A percentile compares a stretch with the other conserved stretches of the same genome.
Evolutionary conservation across 352 stramenopile species (phyloP).

Genomic region (Phytophthora constricta): DNA sequence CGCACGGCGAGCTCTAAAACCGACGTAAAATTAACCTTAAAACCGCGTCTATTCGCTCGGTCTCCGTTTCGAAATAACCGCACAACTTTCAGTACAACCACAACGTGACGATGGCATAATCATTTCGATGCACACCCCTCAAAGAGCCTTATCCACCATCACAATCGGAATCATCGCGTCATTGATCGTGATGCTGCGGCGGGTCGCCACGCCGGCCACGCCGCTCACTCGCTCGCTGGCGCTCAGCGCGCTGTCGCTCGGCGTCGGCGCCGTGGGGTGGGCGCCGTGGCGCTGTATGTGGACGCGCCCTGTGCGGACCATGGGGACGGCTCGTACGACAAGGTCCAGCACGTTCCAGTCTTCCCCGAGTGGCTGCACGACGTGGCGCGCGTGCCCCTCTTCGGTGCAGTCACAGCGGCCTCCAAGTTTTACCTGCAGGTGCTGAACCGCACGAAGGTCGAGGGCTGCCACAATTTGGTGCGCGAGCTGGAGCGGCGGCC

Average conservation of each 20-base stretch:
- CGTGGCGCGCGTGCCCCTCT: constrained; percentile 57
- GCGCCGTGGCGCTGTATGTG: constrained; percentile 52
- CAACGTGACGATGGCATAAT: background rate
- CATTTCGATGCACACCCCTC: background rate
- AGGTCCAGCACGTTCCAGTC: constrained; percentile 31
- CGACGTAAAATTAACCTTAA: background rate
- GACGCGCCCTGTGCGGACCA: constrained; percentile 67
- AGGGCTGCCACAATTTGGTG: constrained; percentile 55
- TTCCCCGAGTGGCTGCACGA: constrained; percentile 81
- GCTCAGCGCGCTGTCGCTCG: constrained; percentile 27
- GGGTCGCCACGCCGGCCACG: constrained; percentile 24
- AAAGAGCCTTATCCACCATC: background rate
- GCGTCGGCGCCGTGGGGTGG: constrained; percentile 46
- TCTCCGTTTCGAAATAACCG: background rate
- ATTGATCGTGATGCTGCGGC: constrained; percentile 42
- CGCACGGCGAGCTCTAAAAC: constrained; percentile 53
- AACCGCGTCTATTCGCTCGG: background rate
- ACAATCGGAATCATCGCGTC: constrained; percentile 10
- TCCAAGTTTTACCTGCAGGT: constrained; percentile 66
- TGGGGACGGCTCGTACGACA: constrained; percentile 59
- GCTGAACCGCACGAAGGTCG: constrained; percentile 55
- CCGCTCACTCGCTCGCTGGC: constrained; percentile 25
- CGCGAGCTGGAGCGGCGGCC: constrained; percentile 53
- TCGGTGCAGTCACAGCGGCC: constrained; percentile 47
- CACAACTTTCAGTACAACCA: background rate